Conservation (phyloP, 2,329 filamentous ascomycete species). For the Chaetomiaceae sp. region DNA sequence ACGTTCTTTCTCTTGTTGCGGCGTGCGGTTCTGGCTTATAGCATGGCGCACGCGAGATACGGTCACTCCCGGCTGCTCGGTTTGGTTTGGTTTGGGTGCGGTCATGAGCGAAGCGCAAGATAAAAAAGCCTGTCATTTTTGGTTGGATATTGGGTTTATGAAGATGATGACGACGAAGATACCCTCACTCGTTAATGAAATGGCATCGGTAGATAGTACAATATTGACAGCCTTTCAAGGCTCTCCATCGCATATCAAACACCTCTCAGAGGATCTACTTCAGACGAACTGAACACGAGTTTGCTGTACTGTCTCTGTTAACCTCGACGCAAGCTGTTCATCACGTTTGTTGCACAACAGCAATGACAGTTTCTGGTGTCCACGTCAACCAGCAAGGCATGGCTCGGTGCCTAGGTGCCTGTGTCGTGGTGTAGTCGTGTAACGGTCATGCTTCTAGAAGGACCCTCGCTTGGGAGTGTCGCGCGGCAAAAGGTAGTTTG, state of each 20-base stretch:
- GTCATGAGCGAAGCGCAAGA: background rate
- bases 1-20: background rate
- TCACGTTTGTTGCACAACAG: background rate
- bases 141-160: background rate
- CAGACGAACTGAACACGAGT: too few relatives aligned
- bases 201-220: background rate
- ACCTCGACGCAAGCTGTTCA: background rate
- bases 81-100: background rate
- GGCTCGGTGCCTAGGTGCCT: too few relatives aligned
- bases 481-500: background rate
- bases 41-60: background rate
- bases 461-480: background rate
- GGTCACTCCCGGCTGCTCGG: slow-evolving; percentile 7
- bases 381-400: too few relatives aligned
- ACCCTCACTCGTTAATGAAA: slow-evolving; percentile 13
- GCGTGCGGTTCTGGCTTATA: background rate
- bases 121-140: slow-evolving; percentile 1
- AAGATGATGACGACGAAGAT: background rate
- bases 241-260: too few relatives aligned
- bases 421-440: background rate
- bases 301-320: too few relatives aligned
- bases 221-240: too few relatives aligned
- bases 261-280: too few relatives aligned
- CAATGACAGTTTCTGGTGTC: too few relatives aligned
- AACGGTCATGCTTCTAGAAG: slow-evolving; percentile 3